Conservation (phyloP, 2,329 filamentous ascomycete genomes). For the Colletotrichum orchidophilum region DNA sequence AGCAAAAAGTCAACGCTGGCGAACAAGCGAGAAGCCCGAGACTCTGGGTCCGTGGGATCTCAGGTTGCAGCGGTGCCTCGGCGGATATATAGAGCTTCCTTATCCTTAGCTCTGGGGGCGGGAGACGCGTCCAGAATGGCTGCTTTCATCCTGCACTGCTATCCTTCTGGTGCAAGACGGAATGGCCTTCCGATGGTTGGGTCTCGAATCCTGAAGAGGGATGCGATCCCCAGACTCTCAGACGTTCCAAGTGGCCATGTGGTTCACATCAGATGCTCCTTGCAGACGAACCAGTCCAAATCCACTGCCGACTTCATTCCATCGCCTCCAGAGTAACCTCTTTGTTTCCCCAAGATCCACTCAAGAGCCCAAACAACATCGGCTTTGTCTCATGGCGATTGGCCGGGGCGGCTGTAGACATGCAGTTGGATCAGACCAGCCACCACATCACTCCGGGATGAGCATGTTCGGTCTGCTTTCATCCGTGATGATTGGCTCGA, state of each 20-base stretch:
- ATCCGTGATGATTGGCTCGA: conserved; percentile 27
- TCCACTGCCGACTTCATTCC: conserved; percentile 33
- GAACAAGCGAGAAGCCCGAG: conserved; percentile 16
- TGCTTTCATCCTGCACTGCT: conserved; percentile 12
- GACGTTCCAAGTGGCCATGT: conserved; percentile 18
- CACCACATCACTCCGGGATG: conserved; percentile 3
- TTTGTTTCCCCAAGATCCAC: conserved; percentile 12
- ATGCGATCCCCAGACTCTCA: conserved; percentile 36
- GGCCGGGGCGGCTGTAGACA: conserved; percentile 10
- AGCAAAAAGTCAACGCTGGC: background rate
- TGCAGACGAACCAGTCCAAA: conserved; percentile 15
- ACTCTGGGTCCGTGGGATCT: conserved; percentile 7
- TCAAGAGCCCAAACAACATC: conserved; percentile 35
- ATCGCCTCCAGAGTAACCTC: conserved; percentile 27
- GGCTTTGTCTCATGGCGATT: conserved; percentile 18
- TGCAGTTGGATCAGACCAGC: conserved; percentile 12
- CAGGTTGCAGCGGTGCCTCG: conserved; percentile 10
- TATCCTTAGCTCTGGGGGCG: background rate
- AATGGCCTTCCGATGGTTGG: conserved; percentile 14
- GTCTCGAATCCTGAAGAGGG: conserved; percentile 21
- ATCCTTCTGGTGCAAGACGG: background rate
- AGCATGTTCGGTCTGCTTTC: conserved; percentile 23
- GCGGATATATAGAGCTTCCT: conserved; percentile 20
- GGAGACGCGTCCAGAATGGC: background rate
- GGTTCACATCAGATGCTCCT: conserved; percentile 19